A percentile compares a stretch with the other conserved stretches of the same genome.
phyloP scores from a whole-genome alignment of 140 eudicot genomes.

The Ambrosia hybrid region DNA sequence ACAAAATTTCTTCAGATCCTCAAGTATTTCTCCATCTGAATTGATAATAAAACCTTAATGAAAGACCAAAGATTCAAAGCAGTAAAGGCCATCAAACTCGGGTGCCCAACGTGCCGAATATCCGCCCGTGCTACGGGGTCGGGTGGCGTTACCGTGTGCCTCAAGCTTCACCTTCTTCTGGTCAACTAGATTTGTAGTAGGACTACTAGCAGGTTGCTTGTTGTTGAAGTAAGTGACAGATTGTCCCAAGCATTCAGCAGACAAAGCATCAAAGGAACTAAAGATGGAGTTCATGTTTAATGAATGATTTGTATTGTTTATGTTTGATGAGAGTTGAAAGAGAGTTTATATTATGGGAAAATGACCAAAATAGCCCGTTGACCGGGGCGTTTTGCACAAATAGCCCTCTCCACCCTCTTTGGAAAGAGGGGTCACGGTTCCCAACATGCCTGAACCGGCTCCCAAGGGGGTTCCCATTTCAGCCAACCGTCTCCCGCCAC shows the following conservation, averaged over 20 bases:
- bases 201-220: constrained; percentile 11
- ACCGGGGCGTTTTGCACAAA: too few relatives aligned
- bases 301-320: not conserved
- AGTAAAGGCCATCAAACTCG: constrained; percentile 54
- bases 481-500: too few relatives aligned
- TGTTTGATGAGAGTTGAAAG: too few relatives aligned
- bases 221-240: constrained; percentile 5
- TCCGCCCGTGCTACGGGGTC: not conserved
- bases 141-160: not conserved
- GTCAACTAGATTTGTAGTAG: constrained; percentile 6
- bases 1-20: constrained; percentile 18
- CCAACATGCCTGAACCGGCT: too few relatives aligned
- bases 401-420: too few relatives aligned
- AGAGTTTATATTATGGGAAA: too few relatives aligned
- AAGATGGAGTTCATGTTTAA: constrained; percentile 40
- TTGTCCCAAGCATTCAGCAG: constrained; percentile 35
- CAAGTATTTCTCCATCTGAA: not conserved
- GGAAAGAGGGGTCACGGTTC: too few relatives aligned
- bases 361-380: too few relatives aligned
- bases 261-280: constrained; percentile 47
- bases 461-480: too few relatives aligned
- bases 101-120: constrained; percentile 41
- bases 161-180: constrained; percentile 15
- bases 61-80: constrained; percentile 48
- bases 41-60: not conserved